Evolutionary conservation across 371 early-diverging fungal genomes (phyloP), one percentile per base, ranked within the genome.

Genomic region (Mucor plumbeus): DNA sequence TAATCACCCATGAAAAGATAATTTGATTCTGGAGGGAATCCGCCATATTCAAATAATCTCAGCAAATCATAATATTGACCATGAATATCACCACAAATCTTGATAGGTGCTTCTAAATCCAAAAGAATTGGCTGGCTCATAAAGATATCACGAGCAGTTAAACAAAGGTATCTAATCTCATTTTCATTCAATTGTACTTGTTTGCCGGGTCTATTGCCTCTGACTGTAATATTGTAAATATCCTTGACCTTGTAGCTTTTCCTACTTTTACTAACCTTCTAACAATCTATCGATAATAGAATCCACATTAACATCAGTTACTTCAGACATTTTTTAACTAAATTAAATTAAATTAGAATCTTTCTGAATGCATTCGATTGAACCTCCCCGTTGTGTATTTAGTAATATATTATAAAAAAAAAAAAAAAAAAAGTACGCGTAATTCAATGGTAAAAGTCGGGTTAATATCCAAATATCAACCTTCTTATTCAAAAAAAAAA

Each of bases 1-100:
- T 97, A 97, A 83, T 97, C 98, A 59, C 98, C 97, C 69, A 97
- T 83, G 77, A 97, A 97, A 59, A 97, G 86, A 71, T 94, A 94
- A 78, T 94, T 94, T 10, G 92, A 85, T 68, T 94, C 91, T 7
- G 94, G 94, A 38, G 95, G 95, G 77, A 92, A 93, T n/a, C 96
- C 97, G 50, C 94, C 92, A 65, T 93, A 91, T 77, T 95, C 93
- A 73, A 99, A 94, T 43, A 98, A 81, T 63, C 94, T 89, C 72
- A 97, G 80, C 34, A 98, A 85, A 77, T 98, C 98, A 78, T 93
- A 92, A 81, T 95, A 97, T 83, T 97, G 95, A 6, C 94, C 94
- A 72, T 96, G 94, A 44, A 92, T 90, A 62, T 78, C 77, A 70
- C 74, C 86, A 79, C 93, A 93, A 64, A 99, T 93, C 77, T 98